Conservation (phyloP, 768 basidiomycete species). For the Auricularia heimuer region DNA sequence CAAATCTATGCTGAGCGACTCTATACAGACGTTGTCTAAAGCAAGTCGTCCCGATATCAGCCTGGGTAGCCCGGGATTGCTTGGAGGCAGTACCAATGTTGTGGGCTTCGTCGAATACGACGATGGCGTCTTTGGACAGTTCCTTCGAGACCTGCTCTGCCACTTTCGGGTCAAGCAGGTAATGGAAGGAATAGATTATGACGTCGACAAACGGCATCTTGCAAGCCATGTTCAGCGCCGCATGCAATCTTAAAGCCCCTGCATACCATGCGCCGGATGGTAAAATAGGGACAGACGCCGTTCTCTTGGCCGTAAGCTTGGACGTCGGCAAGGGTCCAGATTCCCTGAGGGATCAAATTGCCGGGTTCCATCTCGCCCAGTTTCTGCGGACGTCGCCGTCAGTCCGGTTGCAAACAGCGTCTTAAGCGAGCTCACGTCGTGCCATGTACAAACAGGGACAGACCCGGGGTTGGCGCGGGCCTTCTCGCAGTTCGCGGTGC, state of each 20-base stretch:
- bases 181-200: conserved; percentile 98
- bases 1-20: conserved; percentile 93
- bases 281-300: conserved; percentile 89
- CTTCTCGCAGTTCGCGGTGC: conserved; percentile 70
- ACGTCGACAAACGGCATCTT: conserved; percentile 94
- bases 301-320: conserved; percentile 81
- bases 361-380: conserved; percentile 76
- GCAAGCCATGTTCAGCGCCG: background rate
- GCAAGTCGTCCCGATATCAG: background rate
- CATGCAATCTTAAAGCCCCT: background rate
- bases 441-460: conserved; percentile 86
- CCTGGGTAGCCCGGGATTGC: background rate
- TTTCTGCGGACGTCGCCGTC: conserved; percentile 40
- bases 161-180: conserved; percentile 95
- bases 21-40: conserved; percentile 95
- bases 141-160: conserved; percentile 99
- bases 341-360: conserved; percentile 69
- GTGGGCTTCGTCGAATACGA: conserved; percentile 98
- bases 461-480: conserved; percentile 81
- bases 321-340: conserved; percentile 92
- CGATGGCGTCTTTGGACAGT: conserved; percentile 93
- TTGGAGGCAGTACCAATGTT: conserved; percentile 68
- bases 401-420: background rate
- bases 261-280: conserved; percentile 86
- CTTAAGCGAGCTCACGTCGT: conserved; percentile 55